Base-by-base conservation (phyloP, 495 filamentous ascomycete genomes). In the Hypoxylon fuscum region DNA sequence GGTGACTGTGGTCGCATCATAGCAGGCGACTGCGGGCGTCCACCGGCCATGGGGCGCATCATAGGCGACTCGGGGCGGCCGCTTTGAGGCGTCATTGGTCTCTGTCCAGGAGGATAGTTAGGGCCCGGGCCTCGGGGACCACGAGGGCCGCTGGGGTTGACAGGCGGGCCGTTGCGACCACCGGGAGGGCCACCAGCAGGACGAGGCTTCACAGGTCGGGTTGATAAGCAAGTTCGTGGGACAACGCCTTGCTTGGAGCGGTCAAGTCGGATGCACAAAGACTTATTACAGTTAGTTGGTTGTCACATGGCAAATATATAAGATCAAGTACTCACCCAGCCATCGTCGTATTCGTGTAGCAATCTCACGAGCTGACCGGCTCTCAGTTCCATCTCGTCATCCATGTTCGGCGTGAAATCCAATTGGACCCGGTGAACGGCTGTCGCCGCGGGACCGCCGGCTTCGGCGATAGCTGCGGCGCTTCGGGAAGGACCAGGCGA, bases 281-380 rank as follows among this genome's bases (percentile, higher is more conserved):
- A 91, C 90, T 93, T 60, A 23, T 53, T 5, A 6, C n/a, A 17
- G 69, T 86, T 81, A 83, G 81, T 67, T 54, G 32, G 21, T 25
- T 11, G 32, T 37, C 5, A 59, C 23, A 44, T 10, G 7, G 20
- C 54, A 55, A n/a, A 6, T 4, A n/a, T 18, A 25, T 32, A 0
- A 42, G 14, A 59, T 31, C 15, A 54, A 27, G 3, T 35, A 81
- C 88, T 82, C 86, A 92, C 90, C 95, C 95, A 99, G 71, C 95
- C 95, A 79, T 99, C 95, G 72, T 99, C 96, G 72, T 98, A 99
- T 74, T 97, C 94, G 64, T 98, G 92, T 31, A 98, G 74, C 59
- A 99, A 79, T 50, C 94, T 83, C 23, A 98, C 90, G 3, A 99
- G 81, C 51, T 92, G 85, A 62, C 95, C 95, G 41, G 87, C 81